A percentile compares a stretch with the other conserved stretches of the same genome.
phyloP scores from a whole-genome alignment of 1,139 yeast genomes.

The Tardiomyces depauwii region DNA sequence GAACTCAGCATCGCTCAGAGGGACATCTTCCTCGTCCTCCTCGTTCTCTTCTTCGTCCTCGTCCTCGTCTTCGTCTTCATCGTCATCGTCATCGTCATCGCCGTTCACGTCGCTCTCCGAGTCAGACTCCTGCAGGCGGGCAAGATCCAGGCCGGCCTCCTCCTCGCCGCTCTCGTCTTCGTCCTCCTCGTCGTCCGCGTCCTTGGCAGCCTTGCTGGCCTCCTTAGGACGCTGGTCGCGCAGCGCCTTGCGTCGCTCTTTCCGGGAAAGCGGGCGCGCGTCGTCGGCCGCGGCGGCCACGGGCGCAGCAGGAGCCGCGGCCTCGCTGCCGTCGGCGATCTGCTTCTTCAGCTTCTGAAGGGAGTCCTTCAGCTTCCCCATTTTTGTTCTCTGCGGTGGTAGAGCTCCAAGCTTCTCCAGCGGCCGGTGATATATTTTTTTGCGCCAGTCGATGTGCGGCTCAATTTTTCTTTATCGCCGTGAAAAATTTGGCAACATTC shows the following conservation, averaged over 20 bases:
- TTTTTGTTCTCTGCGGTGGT: neutral
- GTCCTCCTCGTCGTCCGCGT: conserved; percentile 9
- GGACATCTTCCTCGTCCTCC: conserved; percentile 40
- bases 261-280: neutral
- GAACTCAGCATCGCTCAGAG: conserved; percentile 58
- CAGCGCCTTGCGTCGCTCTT: neutral
- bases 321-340: conserved; percentile 28
- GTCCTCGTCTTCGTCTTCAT: conserved; percentile 18
- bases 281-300: conserved; percentile 4
- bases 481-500: too few species aligned
- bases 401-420: neutral
- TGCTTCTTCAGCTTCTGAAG: neutral
- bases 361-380: neutral
- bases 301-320: neutral
- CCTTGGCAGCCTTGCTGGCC: conserved; percentile 9
- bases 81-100: conserved; percentile 17
- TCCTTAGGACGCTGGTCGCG: neutral
- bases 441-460: neutral
- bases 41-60: conserved; percentile 28
- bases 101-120: conserved; percentile 9
- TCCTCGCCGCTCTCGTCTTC: conserved; percentile 4
- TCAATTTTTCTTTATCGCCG: neutral
- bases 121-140: conserved; percentile 5
- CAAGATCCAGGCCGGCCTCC: conserved; percentile 3
- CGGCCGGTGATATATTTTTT: neutral